Base-by-base conservation (phyloP, 306 rosid species). In the Vigna unguiculata region DNA sequence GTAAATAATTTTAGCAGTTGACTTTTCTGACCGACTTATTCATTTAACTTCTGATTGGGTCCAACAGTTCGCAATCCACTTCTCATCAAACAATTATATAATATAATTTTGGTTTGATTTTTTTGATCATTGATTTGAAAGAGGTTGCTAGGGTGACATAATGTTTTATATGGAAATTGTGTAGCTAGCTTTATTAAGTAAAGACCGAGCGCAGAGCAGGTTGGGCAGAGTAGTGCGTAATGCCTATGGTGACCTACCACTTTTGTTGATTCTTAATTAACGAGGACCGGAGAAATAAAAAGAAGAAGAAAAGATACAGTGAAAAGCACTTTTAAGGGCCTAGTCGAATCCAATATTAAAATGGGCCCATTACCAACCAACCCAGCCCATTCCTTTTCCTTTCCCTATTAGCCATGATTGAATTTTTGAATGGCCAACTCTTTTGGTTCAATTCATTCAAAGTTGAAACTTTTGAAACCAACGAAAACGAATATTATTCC, bases 381-480 rank as follows among this genome's bases (percentile, higher is more conserved):
- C 55, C 41, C 28, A 66, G 60, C 84, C 82, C 82, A 79, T 60
- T 60, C 32, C 22, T 25, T 71, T 71, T 70, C n/a, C 61, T 57
- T 70, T 65, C 75, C 41, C 41, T 54, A 40, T 45, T 62, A 43
- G 19, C 57, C 13, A 53, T 62, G 4, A 60, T 69, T 64, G 63
- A 80, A n/a, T 32, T 43, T 21, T 32, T 62, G 61, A 75, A 49
- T 20, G 69, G 16, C 5, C 22, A 47, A 55, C 48, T 25, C 49
- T 75, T 75, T 60, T 21, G 46, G 71, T 32, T 62, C 21, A 60
- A 60, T 79, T 79, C 49, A 64, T 79, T 79, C 58, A 64, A 71
- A 62, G n/a, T 69, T 67, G 71, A 80, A 74, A 67, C 46, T 76
- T 81, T 69, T 70, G 63, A 76, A 69, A 62, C 78, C 81, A 69